These are phyloP conservation scores for Paramecium bursaria DNA, from an alignment of 73 alveolate genomes.

Conservation along the genomic window DNA sequence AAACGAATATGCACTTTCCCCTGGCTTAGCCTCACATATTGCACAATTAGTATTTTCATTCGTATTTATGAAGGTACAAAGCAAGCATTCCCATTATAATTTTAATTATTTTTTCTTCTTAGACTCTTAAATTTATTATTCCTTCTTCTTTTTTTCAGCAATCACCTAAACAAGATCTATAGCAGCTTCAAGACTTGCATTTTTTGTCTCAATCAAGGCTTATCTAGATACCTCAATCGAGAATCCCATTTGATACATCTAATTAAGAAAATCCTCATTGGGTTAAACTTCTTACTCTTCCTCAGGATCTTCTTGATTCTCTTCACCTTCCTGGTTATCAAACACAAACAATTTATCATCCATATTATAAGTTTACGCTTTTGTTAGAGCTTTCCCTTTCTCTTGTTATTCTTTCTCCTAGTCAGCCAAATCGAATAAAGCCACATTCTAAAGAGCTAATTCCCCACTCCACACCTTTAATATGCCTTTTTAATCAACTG, in stretches of 20 bases:
- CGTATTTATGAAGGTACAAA: slow-evolving; percentile 23
- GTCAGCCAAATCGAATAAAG: not conserved
- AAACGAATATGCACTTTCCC: slow-evolving; percentile 2
- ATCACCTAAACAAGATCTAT: slow-evolving; percentile 6
- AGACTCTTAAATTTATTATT: not conserved
- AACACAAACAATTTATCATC: slow-evolving; percentile 1
- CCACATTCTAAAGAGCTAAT: not conserved
- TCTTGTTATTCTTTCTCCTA: slow-evolving; percentile 12
- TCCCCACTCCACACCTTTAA: slow-evolving; percentile 43
- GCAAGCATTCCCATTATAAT: slow-evolving; percentile 14
- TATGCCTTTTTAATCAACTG: slow-evolving; percentile 1
- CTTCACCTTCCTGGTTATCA: not conserved
- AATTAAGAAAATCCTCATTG: slow-evolving; percentile 15
- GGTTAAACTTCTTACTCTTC: slow-evolving; percentile 1
- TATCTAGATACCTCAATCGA: slow-evolving; percentile 20
- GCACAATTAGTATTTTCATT: slow-evolving; percentile 7
- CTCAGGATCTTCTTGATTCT: slow-evolving; percentile 24
- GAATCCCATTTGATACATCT: slow-evolving; percentile 36
- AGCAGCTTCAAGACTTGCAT: slow-evolving; percentile 21
- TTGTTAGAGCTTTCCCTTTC: not conserved
- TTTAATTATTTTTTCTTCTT: slow-evolving; percentile 27
- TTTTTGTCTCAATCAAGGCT: slow-evolving; percentile 42
- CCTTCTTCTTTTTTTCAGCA: slow-evolving; percentile 28
- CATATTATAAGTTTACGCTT: not conserved
- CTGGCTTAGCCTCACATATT: slow-evolving; percentile 19